A percentile compares a stretch with the other conserved stretches of the same genome.
phyloP scores from a whole-genome alignment of 176 grass and related monocot genomes.

The Leersia perrieri region DNA sequence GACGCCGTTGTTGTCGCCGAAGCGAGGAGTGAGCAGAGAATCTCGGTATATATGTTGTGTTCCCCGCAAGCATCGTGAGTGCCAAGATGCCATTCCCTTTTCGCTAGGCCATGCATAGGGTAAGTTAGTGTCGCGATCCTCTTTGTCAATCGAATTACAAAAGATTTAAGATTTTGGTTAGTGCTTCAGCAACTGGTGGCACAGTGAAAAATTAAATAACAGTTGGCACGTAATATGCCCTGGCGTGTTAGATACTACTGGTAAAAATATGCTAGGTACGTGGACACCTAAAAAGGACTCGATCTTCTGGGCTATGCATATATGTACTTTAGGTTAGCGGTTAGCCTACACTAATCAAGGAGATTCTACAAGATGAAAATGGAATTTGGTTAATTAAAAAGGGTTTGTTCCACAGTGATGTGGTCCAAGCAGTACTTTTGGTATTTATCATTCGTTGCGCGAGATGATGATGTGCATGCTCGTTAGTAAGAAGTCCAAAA shows the following conservation, averaged over 20 bases:
- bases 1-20: slow-evolving; percentile 31
- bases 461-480: background rate
- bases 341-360: slow-evolving; percentile 11
- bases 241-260: background rate
- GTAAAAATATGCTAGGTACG: background rate
- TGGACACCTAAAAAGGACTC: background rate
- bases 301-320: background rate
- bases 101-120: slow-evolving; percentile 18
- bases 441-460: background rate
- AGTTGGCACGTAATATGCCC: background rate
- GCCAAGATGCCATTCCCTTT: slow-evolving; percentile 39
- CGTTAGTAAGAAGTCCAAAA: background rate
- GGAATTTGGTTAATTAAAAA: slow-evolving; percentile 16
- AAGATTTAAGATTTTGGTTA: background rate
- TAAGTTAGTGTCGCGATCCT: slow-evolving; percentile 26
- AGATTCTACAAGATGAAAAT: slow-evolving; percentile 9
- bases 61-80: slow-evolving; percentile 45
- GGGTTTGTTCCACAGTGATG: slow-evolving; percentile 6
- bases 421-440: slow-evolving; percentile 20
- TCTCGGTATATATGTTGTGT: slow-evolving; percentile 40
- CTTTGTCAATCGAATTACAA: slow-evolving; percentile 11
- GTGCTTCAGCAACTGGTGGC: slow-evolving; percentile 11
- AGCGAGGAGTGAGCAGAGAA: slow-evolving; percentile 26
- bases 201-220: background rate
- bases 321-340: background rate